Conservation (phyloP, 139 green algal genomes). For the Nannochloris sp. region DNA sequence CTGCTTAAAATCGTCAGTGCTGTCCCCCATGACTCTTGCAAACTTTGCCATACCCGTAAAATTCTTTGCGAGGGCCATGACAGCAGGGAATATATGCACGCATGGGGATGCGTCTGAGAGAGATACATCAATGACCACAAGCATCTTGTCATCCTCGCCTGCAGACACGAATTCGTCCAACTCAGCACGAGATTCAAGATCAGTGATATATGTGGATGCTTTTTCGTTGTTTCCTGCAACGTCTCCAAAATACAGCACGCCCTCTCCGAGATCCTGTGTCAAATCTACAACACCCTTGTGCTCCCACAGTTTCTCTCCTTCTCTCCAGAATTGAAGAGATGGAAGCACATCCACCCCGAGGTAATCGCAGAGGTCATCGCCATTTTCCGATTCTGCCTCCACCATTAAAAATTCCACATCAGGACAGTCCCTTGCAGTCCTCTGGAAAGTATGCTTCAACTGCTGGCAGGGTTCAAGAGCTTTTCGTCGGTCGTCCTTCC, state of each 20-base stretch:
- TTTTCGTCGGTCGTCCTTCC: conserved; percentile 54
- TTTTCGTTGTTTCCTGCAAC: conserved; percentile 39
- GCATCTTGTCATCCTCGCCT: conserved; percentile 4
- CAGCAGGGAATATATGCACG: conserved; percentile 62
- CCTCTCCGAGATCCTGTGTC: conserved; percentile 55
- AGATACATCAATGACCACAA: conserved; percentile 39
- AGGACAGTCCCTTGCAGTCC: conserved; percentile 62
- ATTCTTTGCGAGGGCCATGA: conserved; percentile 63
- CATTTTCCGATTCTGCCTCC: conserved; percentile 44
- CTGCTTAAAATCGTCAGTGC: conserved; percentile 23
- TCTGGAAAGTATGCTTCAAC: conserved; percentile 65
- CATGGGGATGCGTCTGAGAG: conserved; percentile 29
- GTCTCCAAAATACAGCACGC: conserved; percentile 60
- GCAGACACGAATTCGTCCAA: conserved; percentile 37
- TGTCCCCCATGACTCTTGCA: conserved; percentile 46
- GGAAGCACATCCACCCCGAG: conserved; percentile 64
- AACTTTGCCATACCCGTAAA: conserved; percentile 51
- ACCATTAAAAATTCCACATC: conserved; percentile 62
- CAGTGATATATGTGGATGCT: conserved; percentile 41
- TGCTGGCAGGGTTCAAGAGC: conserved; percentile 42
- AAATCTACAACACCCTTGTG: conserved; percentile 50
- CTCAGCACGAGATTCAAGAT: conserved; percentile 39
- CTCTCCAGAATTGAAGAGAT: conserved; percentile 67
- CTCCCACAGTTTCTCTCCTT: conserved; percentile 64
- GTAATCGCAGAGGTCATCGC: conserved; percentile 38